Base-by-base conservation (phyloP, 2,329 filamentous ascomycete genomes). In the Zymoseptoria pseudotritici region DNA sequence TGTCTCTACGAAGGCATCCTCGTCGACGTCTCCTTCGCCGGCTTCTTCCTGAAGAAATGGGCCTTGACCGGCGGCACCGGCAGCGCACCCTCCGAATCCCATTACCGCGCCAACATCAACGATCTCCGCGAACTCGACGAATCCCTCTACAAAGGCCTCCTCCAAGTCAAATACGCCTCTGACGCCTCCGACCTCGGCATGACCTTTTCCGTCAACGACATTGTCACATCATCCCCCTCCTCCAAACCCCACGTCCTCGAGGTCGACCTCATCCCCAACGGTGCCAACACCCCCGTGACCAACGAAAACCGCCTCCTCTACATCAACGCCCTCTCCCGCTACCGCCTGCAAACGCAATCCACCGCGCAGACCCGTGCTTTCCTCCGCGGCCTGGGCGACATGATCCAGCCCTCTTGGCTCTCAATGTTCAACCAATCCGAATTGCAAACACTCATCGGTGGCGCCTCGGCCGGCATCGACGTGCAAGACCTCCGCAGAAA, bases 401-500 rank as follows among this genome's bases (percentile, higher is more conserved):
- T 99, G 71, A 94, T 99, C 65, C 88, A 92, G 60, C 92, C 93
- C 0, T 85, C 85, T 3, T 99, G 94, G 94, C 82, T 99, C 4
- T 91, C 88, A 69, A 97, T 99, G 94, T 99, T 99, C 80, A 99
- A 99, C 74, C 93, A 97, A 73, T 85, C 85, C 2, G 94, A 99
- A 73, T 82, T 99, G 4, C 94, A 97, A 76, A 94, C 90, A 1
- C 86, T 99, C 5, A 89, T 99, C 17, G 90, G 91, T 57, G 94
- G 94, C 51, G 91, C 96, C 67, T 46, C 53, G 7, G 87, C 87
- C 9, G 86, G 90, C 63, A 95, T 99, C 60, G 88, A 97, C 69
- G 82, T 99, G 42, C 85, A 88, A 26, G 94, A 99, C 72, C 81
- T 97, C 50, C 85, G 92, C 22, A 80, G 80, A 57, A 89, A 97